Conservation (phyloP, 2,329 filamentous ascomycete species). For the Alternaria panax region DNA sequence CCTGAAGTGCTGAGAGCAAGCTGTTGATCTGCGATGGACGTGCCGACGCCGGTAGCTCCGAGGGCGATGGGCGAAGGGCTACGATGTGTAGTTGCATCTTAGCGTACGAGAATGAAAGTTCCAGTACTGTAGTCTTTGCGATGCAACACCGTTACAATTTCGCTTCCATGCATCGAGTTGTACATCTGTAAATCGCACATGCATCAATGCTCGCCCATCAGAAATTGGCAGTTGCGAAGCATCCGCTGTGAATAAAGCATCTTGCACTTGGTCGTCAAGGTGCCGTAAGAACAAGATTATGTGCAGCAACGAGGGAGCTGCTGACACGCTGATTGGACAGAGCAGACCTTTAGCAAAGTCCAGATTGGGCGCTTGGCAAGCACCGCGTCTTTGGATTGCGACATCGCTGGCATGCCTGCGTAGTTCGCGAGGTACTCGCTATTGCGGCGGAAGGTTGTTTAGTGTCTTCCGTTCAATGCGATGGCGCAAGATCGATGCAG, state of each 20-base stretch:
- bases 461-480: conserved; percentile 35
- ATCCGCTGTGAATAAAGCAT: conserved; percentile 34
- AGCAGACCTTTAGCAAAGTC: conserved; percentile 41
- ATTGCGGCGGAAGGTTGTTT: conserved; percentile 25
- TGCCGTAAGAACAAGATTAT: conserved; percentile 35
- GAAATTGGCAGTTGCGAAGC: conserved; percentile 30
- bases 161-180: conserved; percentile 39
- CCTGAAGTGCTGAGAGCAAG: conserved; percentile 57
- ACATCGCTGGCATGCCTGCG: conserved; percentile 46
- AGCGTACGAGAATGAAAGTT: conserved; percentile 38
- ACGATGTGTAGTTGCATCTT: conserved; percentile 39
- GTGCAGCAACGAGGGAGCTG: not conserved
- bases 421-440: conserved; percentile 26
- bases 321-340: not conserved
- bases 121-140: conserved; percentile 34
- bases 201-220: conserved; percentile 39
- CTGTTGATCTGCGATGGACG: conserved; percentile 33
- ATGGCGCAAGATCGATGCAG: not conserved
- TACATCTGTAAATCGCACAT: conserved; percentile 37
- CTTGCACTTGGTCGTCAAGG: conserved; percentile 45
- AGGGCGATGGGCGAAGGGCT: conserved; percentile 27
- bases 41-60: not conserved
- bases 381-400: conserved; percentile 46
- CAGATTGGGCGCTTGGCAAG: conserved; percentile 38
- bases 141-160: conserved; percentile 15